Base-by-base conservation (phyloP, 768 basidiomycete genomes). In the Kwoniella newhampshirensis region DNA sequence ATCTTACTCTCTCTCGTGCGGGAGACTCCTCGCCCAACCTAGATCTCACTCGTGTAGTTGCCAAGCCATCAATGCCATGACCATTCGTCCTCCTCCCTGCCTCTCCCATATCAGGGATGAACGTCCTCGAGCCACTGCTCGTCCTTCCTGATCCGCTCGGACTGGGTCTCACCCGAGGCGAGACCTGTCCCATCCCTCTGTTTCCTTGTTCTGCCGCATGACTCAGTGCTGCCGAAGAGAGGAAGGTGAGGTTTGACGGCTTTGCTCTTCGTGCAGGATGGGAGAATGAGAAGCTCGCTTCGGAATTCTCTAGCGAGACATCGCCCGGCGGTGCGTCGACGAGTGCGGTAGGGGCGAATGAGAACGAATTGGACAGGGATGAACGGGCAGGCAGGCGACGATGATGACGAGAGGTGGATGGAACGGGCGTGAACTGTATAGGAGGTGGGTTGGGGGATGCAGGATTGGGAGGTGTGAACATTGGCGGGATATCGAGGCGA, bases 391-490 rank as follows among this genome's bases (percentile, higher is more conserved):
- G 63, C 1, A 62, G 32, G 37, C 64, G 30, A 35, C 61, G 42
- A 47, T 39, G 54, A 43, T 53, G 41, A 49, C 52, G 27, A 4
- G 21, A 18, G 13, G 61, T 46, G 9, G 58, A 43, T 28, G 60
- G 46, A 12, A 51, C 21, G 32, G 60, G 56, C 4, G 62, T 42
- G 47, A 53, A 63, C 13, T 44, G 7, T 1, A 54, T 54, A 15
- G 49, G 25, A 21, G 62, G 55, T 39, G 49, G 46, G 21, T 37
- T 45, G 3, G 51, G 32, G 17, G 54, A 54, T 11, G 59, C 54
- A 36, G 54, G 62, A 35, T 68, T 68, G 12, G 66, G 66, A 20
- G 66, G 66, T 1, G 60, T 66, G 63, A 68, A 68, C 66, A 68
- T 68, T 30, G 41, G 51, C 18, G 64, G 54, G 48, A 53, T 51